Conservation (phyloP, 2,329 filamentous ascomycete species). For the Colletotrichum sansevieriae region DNA sequence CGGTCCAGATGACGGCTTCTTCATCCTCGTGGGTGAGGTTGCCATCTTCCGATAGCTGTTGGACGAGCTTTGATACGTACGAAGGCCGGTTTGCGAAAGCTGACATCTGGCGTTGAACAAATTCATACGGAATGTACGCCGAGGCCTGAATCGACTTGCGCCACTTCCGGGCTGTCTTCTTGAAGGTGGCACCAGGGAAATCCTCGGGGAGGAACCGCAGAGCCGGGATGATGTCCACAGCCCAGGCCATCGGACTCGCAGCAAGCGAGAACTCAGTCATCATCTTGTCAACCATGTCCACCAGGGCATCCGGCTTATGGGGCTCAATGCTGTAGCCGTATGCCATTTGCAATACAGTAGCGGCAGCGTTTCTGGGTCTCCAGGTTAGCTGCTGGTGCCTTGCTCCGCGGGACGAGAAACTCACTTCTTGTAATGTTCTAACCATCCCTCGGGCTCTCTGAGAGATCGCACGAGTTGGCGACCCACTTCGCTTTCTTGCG, state of each 20-base stretch:
- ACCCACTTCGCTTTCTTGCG: slow-evolving; percentile 34
- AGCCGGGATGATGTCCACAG: slow-evolving; percentile 50
- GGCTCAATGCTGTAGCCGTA: slow-evolving; percentile 48
- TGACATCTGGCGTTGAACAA: slow-evolving; percentile 48
- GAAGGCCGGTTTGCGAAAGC: slow-evolving; percentile 42
- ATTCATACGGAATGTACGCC: slow-evolving; percentile 48
- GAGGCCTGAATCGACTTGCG: slow-evolving; percentile 40
- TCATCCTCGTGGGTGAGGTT: slow-evolving; percentile 43
- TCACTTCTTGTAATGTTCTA: slow-evolving; percentile 41
- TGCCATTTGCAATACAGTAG: slow-evolving; percentile 28
- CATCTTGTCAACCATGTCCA: slow-evolving; percentile 47
- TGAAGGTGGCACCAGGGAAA: slow-evolving; percentile 49
- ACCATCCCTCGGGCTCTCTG: slow-evolving; percentile 29
- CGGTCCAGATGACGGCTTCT: slow-evolving; percentile 45
- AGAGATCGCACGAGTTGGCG: slow-evolving; percentile 33
- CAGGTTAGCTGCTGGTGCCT: not conserved
- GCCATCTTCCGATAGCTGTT: slow-evolving; percentile 32
- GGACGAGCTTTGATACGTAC: slow-evolving; percentile 47
- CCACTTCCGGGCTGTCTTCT: slow-evolving; percentile 48
- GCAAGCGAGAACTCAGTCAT: slow-evolving; percentile 48
- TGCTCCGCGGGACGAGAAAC: not conserved
- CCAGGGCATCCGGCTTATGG: slow-evolving; percentile 47
- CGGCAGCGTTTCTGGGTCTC: slow-evolving; percentile 12
- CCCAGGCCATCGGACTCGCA: slow-evolving; percentile 49
- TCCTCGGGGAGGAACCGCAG: slow-evolving; percentile 48